Base-by-base conservation (phyloP, 495 filamentous ascomycete species). In the Lophiotrema nucula region DNA sequence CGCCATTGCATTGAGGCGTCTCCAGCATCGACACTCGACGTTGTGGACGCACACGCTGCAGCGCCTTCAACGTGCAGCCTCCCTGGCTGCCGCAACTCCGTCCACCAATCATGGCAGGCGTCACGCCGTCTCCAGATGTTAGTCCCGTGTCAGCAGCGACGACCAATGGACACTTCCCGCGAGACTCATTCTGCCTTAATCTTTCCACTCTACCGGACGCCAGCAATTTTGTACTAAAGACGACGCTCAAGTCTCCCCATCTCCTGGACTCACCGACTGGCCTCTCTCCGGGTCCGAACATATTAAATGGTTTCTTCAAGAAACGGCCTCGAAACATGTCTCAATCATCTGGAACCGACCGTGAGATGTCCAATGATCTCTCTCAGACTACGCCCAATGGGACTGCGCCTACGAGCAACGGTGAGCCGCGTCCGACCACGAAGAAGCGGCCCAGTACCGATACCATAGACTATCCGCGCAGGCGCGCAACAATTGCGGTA, bases 401-500 rank as follows among this genome's bases (percentile, higher is more conserved):
- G 24, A 37, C 48, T 43, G 54, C 47, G 8, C 58, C 64, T 11
- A 65, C 62, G 2, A 65, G 62, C 57, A 65, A 65, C 42, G 59
- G 51, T 25, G 60, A 63, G 41, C 58, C 51, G 16, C 64, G 58
- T 19, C 11, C 51, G 12, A 68, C 31, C 45, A 56, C 51, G 12
- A 68, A 62, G 45, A 68, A 68, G 35, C 62, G 65, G 13, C 62
- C 63, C 27, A 66, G 62, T 27, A 68, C 63, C 42, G 65, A 68
- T 41, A 65, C 65, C n/a, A 68, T 68, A 31, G 71, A 73, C 56
- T 73, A 73, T 59, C 71, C 71, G 35, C 66, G 71, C 22, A 50
- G 71, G 22, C 66, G 71, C 13, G 71, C 71, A 33, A 73, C 70
- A 10, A 73, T 73, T 56, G 71, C 71, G 51, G 66, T 69, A 67